Base-by-base conservation (phyloP, 306 rosid genomes). In the Abrus precatorius region DNA sequence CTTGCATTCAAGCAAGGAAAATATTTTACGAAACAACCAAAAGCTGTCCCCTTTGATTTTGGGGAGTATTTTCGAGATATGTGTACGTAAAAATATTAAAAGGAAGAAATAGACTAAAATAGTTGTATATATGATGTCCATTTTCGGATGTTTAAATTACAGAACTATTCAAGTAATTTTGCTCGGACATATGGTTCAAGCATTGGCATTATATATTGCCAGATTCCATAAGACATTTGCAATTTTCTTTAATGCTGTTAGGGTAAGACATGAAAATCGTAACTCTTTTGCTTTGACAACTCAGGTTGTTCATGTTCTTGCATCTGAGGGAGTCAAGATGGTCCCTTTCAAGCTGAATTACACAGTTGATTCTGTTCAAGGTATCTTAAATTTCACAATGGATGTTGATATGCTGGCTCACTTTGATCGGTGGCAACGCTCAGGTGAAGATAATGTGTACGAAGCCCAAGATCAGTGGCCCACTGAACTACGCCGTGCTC, bases 401-500 rank as follows among this genome's bases (percentile, higher is more conserved):
- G 94, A 90, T 57, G 90, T 92, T 71, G 98, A 94, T 70, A 94
- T 87, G 90, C 84, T 92, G 83, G 84, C 93, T 36, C 96, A 92
- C 82, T 89, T 94, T 76, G 97, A 94, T 75, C 87, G 84, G 73
- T 94, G 96, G 98, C 96, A 92, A 67, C 86, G 92, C 43, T 81
- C 84, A 0, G 93, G 91, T 33, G 52, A 84, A 59, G 94, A 94
- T 79, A 75, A 85, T 69, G 87, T 43, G 29, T 94, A 88, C 34
- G 97, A 94, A 88, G 91, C 98, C 36, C 88, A 89, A 85, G 97
- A 91, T 67, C 96, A 92, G 74, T 94, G 96, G 96, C 96, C 93
- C 3, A 76, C 86, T 64, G 91, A 90, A 80, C 80, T 88, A 11
- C 80, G 84, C 5, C 87, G 91, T 27, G 90, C 92, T 11, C 94